phyloP scores from a whole-genome alignment of 176 grass and related monocot species.

The Alopecurus myosuroides region DNA sequence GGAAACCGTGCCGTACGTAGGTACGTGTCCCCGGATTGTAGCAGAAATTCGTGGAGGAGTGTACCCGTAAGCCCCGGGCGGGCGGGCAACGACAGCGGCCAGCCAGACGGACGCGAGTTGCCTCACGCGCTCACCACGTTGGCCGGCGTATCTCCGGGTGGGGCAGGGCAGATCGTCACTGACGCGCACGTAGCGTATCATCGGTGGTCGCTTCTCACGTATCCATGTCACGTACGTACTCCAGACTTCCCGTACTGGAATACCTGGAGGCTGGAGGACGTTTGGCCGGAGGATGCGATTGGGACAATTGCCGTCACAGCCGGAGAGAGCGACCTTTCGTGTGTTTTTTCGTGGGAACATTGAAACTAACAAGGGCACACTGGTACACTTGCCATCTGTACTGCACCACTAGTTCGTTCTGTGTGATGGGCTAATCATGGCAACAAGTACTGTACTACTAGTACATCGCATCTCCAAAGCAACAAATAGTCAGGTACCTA shows the following conservation, averaged over 20 bases:
- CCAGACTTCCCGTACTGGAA: no score
- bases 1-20: background rate
- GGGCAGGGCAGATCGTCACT: background rate
- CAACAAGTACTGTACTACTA: background rate
- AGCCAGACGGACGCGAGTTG: background rate
- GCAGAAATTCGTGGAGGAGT: background rate
- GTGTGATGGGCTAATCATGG: background rate
- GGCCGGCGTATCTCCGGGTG: background rate
- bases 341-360: background rate
- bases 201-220: no score
- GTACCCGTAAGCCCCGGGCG: background rate
- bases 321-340: background rate
- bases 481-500: background rate
- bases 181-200: background rate
- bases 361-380: background rate
- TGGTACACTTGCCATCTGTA: background rate
- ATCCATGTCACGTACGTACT: background rate
- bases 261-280: background rate
- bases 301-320: background rate
- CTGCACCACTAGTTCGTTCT: background rate
- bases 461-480: background rate
- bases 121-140: background rate
- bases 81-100: background rate
- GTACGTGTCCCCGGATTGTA: background rate
- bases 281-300: background rate